phyloP scores from a whole-genome alignment of 2,329 filamentous ascomycete species.

The Colletotrichum echinochloae region DNA sequence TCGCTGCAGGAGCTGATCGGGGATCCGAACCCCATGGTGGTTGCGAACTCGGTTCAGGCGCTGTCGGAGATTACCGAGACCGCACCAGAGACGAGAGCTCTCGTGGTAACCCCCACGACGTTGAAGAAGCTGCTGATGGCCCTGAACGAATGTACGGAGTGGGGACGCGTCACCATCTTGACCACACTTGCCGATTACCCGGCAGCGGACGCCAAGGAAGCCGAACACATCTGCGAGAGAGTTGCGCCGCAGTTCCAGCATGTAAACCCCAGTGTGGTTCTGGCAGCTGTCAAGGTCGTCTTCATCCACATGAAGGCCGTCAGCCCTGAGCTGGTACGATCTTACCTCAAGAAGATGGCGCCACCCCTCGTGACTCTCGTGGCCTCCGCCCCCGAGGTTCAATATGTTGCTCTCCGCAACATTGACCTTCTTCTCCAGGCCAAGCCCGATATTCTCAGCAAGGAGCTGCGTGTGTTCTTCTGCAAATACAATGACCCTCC shows the following conservation, averaged over 20 bases:
- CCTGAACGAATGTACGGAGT: constrained; percentile 97
- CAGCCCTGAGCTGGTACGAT: constrained; percentile 80
- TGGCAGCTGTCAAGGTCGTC: constrained; percentile 97
- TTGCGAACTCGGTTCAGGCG: constrained; percentile 96
- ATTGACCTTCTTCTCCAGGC: constrained; percentile 96
- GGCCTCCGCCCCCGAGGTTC: constrained; percentile 94
- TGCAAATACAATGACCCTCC: constrained; percentile 99
- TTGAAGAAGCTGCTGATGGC: constrained; percentile 97
- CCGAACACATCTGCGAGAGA: constrained; percentile 97
- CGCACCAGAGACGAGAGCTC: constrained; percentile 88
- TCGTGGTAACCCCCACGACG: constrained; percentile 83
- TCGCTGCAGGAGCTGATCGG: constrained; percentile 95
- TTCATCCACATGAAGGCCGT: constrained; percentile 95
- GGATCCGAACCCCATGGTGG: constrained; percentile 98
- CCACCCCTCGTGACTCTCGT: constrained; percentile 94
- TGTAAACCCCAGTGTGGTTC: constrained; percentile 94
- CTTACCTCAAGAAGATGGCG: constrained; percentile 98
- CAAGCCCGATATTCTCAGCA: constrained; percentile 95
- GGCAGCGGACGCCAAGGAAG: constrained; percentile 89
- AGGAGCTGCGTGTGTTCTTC: constrained; percentile 98
- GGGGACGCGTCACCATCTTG: constrained; percentile 94
- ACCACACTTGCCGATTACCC: constrained; percentile 90
- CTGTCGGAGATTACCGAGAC: constrained; percentile 91
- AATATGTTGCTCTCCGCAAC: constrained; percentile 96
- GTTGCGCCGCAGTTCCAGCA: constrained; percentile 98